These are phyloP conservation scores for Globisporangium recalcitrans DNA, from an alignment of 352 stramenopile species.

Conservation along the genomic window DNA sequence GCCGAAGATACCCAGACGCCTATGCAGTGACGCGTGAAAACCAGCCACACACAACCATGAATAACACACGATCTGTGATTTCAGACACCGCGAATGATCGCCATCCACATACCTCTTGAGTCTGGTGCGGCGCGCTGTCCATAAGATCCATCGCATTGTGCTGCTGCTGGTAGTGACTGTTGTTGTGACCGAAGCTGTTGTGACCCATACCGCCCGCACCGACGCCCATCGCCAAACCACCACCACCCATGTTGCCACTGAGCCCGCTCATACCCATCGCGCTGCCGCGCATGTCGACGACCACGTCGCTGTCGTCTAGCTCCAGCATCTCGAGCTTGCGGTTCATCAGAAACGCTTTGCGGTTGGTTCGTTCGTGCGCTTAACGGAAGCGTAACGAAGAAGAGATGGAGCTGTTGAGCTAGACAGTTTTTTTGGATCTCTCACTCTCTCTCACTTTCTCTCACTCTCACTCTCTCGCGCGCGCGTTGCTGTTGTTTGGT, in stretches of 20 bases:
- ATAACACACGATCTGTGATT: not conserved
- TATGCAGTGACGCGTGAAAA: no score
- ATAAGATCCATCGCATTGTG: constrained; percentile 7
- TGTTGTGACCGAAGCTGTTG: not conserved
- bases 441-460: no score
- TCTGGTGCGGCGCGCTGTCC: not conserved
- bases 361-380: not conserved
- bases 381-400: constrained; percentile 9
- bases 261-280: constrained; percentile 24
- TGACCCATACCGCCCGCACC: not conserved
- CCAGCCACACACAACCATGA: not conserved
- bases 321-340: constrained; percentile 65
- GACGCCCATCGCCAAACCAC: constrained; percentile 5
- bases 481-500: not conserved
- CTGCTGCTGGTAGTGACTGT: not conserved
- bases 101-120: constrained; percentile 3
- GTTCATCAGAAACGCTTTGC: constrained; percentile 42
- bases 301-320: constrained; percentile 35
- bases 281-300: constrained; percentile 21
- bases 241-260: constrained; percentile 21
- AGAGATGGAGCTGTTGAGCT: not conserved
- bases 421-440: constrained; percentile 11
- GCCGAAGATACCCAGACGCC: not conserved
- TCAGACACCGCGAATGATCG: not conserved
- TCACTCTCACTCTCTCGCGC: not conserved